Evolutionary conservation across 2,329 filamentous ascomycete species (phyloP).

Genomic region (Cladophialophora immunda): DNA sequence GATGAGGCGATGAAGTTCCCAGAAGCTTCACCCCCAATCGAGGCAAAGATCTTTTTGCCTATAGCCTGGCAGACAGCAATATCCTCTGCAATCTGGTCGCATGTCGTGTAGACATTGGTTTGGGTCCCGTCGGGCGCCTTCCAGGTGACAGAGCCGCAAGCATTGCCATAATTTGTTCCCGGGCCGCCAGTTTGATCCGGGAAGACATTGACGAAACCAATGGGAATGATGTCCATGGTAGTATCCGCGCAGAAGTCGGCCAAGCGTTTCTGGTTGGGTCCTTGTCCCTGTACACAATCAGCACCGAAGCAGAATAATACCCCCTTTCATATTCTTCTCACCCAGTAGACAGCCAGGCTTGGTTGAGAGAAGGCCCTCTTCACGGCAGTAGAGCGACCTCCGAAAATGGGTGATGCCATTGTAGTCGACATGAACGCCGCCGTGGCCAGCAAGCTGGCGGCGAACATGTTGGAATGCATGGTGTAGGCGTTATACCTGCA

Average conservation of each 20-base stretch:
- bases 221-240: conserved; percentile 63
- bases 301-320: background rate
- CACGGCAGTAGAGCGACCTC: conserved; percentile 41
- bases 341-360: conserved; percentile 65
- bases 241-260: conserved; percentile 61
- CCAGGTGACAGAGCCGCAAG: conserved; percentile 55
- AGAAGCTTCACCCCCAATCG: conserved; percentile 74
- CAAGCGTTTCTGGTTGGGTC: conserved; percentile 57
- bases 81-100: conserved; percentile 55
- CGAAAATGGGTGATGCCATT: conserved; percentile 49
- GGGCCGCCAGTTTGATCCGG: conserved; percentile 59
- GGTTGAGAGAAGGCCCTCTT: conserved; percentile 26
- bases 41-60: conserved; percentile 76
- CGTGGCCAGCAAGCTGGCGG: conserved; percentile 37
- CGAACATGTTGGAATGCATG: conserved; percentile 34
- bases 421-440: conserved; percentile 36
- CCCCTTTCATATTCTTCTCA: conserved; percentile 38
- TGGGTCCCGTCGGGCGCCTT: conserved; percentile 42
- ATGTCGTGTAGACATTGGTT: conserved; percentile 55
- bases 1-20: conserved; percentile 71
- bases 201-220: conserved; percentile 65
- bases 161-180: conserved; percentile 65
- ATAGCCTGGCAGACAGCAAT: conserved; percentile 68
- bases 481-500: conserved; percentile 10
- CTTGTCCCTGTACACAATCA: conserved; percentile 57